Evolutionary conservation across 192 early-diverging fungal genomes (phyloP).

Genomic region (Entrophospora sp.): DNA sequence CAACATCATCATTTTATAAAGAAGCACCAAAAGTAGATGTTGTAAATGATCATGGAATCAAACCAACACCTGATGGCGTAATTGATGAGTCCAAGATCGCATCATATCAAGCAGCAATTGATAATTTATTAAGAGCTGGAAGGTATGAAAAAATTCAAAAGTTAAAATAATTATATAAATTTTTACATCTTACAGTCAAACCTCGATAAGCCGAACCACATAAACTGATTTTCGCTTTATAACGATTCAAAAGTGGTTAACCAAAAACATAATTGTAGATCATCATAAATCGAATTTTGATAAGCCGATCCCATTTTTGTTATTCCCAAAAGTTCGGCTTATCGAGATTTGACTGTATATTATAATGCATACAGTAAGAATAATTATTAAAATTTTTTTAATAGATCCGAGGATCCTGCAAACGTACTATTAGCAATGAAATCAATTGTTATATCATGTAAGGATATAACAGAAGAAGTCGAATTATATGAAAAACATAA

Average conservation of each 20-base stretch:
- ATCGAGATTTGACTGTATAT: too few species aligned
- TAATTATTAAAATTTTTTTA: too few species aligned
- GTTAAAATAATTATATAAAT: too few species aligned
- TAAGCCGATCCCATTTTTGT: too few species aligned
- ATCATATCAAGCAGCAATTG: constrained; percentile 75
- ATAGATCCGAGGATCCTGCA: constrained; percentile 58
- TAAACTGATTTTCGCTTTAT: too few species aligned
- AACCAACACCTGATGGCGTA: constrained; percentile 46
- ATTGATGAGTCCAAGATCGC: constrained; percentile 63
- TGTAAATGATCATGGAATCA: constrained; percentile 22
- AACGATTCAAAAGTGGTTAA: too few species aligned
- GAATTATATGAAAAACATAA: constrained; percentile 52
- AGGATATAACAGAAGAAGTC: constrained; percentile 74
- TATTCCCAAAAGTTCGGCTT: too few species aligned
- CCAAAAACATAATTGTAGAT: too few species aligned
- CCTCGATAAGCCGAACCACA: too few species aligned
- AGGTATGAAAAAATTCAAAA: constrained; percentile 49
- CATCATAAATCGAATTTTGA: too few species aligned
- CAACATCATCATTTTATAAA: constrained; percentile 31
- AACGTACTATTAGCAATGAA: constrained; percentile 77
- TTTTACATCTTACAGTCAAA: too few species aligned
- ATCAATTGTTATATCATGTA: constrained; percentile 73
- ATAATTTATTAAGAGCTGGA: constrained; percentile 68
- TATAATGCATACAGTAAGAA: too few species aligned
- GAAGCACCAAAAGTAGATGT: constrained; percentile 40